Evolutionary conservation across 129 eudicot genomes (phyloP).

Genomic region (Pseudognaphalium luteoalbum): DNA sequence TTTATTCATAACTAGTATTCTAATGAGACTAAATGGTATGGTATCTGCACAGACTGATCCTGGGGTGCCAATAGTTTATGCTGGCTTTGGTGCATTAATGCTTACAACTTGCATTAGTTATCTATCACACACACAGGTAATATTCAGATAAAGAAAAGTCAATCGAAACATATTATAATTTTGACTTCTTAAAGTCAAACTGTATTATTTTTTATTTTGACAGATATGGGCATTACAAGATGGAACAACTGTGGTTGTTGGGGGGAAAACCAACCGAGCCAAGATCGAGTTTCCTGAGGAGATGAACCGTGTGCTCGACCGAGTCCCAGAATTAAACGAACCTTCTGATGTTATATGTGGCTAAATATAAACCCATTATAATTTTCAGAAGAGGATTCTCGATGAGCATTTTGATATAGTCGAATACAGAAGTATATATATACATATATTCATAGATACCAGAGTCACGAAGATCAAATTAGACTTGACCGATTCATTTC

Average conservation of each 20-base stretch:
- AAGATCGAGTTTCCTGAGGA: constrained; percentile 70
- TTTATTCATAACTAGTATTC: not conserved
- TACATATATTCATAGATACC: not conserved
- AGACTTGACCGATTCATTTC: not conserved
- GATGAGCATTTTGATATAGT: not conserved
- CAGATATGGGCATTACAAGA: constrained; percentile 93
- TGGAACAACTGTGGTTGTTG: constrained; percentile 73
- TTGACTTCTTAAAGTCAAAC: constrained; percentile 10
- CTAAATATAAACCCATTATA: constrained; percentile 16
- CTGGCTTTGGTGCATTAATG: constrained; percentile 97
- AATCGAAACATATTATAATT: not conserved
- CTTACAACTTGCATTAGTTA: constrained; percentile 96
- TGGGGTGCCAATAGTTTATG: constrained; percentile 92
- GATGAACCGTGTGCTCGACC: constrained; percentile 63
- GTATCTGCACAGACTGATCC: constrained; percentile 72
- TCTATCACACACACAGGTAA: constrained; percentile 90
- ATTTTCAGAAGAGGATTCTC: not conserved
- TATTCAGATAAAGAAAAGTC: not conserved
- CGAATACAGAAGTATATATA: constrained; percentile 17
- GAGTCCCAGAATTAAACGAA: constrained; percentile 55
- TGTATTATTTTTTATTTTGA: not conserved
- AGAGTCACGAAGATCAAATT: not conserved
- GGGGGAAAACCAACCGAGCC: constrained; percentile 84
- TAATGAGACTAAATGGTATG: constrained; percentile 16
- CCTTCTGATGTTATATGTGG: constrained; percentile 46